Conservation (phyloP, 768 basidiomycete species). For the Rhodotorula paludigena region DNA sequence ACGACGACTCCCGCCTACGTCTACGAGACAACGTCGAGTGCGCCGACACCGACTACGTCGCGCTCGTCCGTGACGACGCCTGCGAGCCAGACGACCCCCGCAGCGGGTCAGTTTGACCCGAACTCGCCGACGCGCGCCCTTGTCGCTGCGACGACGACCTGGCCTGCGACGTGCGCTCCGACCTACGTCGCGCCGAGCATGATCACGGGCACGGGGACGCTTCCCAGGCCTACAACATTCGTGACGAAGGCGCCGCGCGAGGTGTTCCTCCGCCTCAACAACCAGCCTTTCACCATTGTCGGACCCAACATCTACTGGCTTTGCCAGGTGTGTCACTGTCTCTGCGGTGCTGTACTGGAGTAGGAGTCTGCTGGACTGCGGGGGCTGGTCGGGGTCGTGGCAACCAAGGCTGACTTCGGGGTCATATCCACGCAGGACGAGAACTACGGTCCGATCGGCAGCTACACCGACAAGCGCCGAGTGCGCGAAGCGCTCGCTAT, state of each 20-base stretch:
- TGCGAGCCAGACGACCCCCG: not conserved
- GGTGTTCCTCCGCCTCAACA: not conserved
- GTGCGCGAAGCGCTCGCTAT: slow-evolving; percentile 39
- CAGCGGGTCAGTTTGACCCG: not conserved
- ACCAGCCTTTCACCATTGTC: slow-evolving; percentile 10
- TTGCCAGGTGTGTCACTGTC: slow-evolving; percentile 10
- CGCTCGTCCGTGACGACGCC: not conserved
- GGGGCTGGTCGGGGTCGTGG: too few species aligned
- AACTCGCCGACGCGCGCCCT: not conserved
- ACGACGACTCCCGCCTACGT: slow-evolving; percentile 8
- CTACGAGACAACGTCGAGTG: not conserved
- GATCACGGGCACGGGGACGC: slow-evolving; percentile 32
- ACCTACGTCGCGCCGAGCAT: slow-evolving; percentile 11
- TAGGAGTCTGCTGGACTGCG: too few species aligned
- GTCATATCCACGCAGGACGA: slow-evolving; percentile 18
- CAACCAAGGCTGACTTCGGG: too few species aligned
- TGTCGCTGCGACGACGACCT: slow-evolving; percentile 6
- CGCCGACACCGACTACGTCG: not conserved
- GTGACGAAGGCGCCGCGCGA: not conserved
- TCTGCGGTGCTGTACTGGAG: too few species aligned
- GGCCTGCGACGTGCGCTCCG: slow-evolving; percentile 12
- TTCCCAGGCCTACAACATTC: slow-evolving; percentile 21
- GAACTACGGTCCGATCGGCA: slow-evolving; percentile 22
- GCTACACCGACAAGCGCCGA: slow-evolving; percentile 31
- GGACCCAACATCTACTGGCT: slow-evolving; percentile 41